phyloP scores from a whole-genome alignment of 495 filamentous ascomycete genomes.

The Penicillium herquei region DNA sequence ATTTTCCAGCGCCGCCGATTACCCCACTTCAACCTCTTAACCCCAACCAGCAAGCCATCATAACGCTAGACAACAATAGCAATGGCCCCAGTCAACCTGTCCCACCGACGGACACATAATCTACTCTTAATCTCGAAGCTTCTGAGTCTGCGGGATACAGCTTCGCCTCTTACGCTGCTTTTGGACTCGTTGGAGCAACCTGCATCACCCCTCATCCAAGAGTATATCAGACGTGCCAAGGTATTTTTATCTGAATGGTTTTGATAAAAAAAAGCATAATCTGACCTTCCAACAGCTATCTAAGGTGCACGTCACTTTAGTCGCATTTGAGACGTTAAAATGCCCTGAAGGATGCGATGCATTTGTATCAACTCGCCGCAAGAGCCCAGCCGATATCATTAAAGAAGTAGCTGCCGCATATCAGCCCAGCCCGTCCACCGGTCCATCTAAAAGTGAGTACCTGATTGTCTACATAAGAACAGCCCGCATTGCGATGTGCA shows the following conservation, averaged over 20 bases:
- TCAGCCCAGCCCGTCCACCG: slow-evolving; percentile 26
- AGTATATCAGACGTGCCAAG: slow-evolving; percentile 75
- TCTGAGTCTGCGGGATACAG: slow-evolving; percentile 70
- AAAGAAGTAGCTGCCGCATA: slow-evolving; percentile 44
- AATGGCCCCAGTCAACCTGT: slow-evolving; percentile 45
- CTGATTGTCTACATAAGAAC: not conserved
- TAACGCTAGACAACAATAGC: not conserved
- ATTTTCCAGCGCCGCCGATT: slow-evolving; percentile 20
- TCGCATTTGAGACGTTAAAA: slow-evolving; percentile 73
- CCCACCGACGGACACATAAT: slow-evolving; percentile 80
- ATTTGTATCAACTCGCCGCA: slow-evolving; percentile 63
- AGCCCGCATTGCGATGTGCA: not conserved
- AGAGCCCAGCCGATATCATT: slow-evolving; percentile 57
- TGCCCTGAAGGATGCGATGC: slow-evolving; percentile 55
- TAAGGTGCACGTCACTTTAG: slow-evolving; percentile 64
- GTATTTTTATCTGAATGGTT: slow-evolving; percentile 38
- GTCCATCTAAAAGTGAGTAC: slow-evolving; percentile 33
- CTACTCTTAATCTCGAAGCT: slow-evolving; percentile 83
- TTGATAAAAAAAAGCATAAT: slow-evolving; percentile 19
- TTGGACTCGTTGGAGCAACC: slow-evolving; percentile 85
- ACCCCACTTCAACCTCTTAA: slow-evolving; percentile 27
- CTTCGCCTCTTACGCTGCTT: slow-evolving; percentile 82
- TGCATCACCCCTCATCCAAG: slow-evolving; percentile 63
- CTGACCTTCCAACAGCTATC: slow-evolving; percentile 37
- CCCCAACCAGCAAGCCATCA: slow-evolving; percentile 1